These are phyloP conservation scores for Curvularia verruculosa DNA, from an alignment of 2,329 filamentous ascomycete species.

Conservation along the genomic window DNA sequence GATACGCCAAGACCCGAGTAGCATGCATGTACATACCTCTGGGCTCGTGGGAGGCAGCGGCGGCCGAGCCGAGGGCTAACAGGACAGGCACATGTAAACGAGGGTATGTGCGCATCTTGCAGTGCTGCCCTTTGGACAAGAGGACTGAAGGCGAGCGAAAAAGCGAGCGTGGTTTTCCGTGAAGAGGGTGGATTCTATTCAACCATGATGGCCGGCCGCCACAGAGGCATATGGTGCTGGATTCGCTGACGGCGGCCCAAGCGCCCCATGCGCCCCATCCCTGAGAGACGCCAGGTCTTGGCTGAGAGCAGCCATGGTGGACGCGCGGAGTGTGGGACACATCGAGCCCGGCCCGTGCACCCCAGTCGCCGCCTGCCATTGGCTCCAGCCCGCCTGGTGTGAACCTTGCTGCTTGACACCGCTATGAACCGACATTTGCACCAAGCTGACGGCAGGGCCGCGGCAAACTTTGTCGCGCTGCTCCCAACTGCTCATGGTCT, in stretches of 20 bases:
- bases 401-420: constrained; percentile 2
- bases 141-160: constrained; percentile 34
- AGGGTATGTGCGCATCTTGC: constrained; percentile 32
- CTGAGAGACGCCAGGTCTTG: background rate
- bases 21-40: constrained; percentile 36
- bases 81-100: constrained; percentile 25
- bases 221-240: constrained; percentile 4
- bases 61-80: constrained; percentile 23
- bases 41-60: constrained; percentile 10
- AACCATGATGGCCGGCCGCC: constrained; percentile 14
- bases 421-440: background rate
- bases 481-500: background rate
- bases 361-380: constrained; percentile 15
- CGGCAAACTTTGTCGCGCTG: background rate
- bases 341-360: constrained; percentile 26
- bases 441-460: background rate
- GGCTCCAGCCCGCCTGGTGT: background rate
- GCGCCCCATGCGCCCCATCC: too few species aligned
- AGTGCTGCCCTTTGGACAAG: constrained; percentile 12
- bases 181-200: constrained; percentile 6
- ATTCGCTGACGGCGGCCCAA: constrained; percentile 10
- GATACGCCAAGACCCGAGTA: background rate
- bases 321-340: background rate
- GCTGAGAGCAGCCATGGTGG: background rate
- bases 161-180: constrained; percentile 11